phyloP scores from a whole-genome alignment of 179 eudicot species.

The Vitellaria paradoxa region DNA sequence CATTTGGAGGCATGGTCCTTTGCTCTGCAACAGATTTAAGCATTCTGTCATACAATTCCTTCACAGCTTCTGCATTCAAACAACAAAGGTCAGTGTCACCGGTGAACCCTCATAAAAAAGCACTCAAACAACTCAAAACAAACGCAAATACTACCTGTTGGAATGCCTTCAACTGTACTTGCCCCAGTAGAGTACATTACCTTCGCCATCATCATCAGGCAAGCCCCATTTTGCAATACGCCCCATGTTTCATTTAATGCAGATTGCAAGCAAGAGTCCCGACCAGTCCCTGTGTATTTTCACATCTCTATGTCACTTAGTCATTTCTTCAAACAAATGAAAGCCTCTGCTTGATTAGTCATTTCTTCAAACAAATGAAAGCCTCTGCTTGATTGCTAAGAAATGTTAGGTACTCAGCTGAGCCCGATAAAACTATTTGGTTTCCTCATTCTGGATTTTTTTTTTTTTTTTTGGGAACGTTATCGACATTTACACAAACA shows the following conservation, averaged over 20 bases:
- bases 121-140: constrained; percentile 2
- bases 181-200: constrained; percentile 30
- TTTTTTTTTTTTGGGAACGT: not conserved
- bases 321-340: not conserved
- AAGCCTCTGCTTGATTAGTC: not conserved
- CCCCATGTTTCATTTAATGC: not conserved
- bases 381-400: not conserved
- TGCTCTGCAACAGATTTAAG: constrained; percentile 50
- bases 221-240: not conserved
- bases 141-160: constrained; percentile 27
- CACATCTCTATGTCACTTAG: not conserved
- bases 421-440: not conserved
- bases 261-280: not conserved
- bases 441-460: not conserved
- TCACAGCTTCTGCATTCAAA: constrained; percentile 61
- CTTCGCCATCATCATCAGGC: constrained; percentile 13
- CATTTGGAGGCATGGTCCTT: constrained; percentile 84
- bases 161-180: constrained; percentile 15
- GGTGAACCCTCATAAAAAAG: not conserved
- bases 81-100: constrained; percentile 5
- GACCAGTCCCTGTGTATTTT: constrained; percentile 12
- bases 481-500: not conserved
- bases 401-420: not conserved
- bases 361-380: not conserved
- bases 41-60: constrained; percentile 69